These are phyloP conservation scores for Cystodermella granulosa DNA, from an alignment of 1,284 basidiomycete genomes.

Conservation along the genomic window DNA sequence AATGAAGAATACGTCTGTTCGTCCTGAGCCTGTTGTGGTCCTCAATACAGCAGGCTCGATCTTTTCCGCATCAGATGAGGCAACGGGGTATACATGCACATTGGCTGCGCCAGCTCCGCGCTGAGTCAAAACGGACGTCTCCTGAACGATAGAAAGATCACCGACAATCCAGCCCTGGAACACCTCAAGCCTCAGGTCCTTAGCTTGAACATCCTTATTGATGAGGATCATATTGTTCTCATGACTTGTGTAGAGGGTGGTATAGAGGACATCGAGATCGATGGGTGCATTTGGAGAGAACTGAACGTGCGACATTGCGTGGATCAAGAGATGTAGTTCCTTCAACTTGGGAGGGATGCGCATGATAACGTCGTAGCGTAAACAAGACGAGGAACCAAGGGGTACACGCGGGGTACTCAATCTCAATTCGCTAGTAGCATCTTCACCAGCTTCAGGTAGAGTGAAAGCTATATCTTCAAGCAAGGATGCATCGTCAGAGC, in stretches of 20 bases:
- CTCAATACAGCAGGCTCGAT: slow-evolving; percentile 37
- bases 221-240: slow-evolving; percentile 46
- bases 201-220: slow-evolving; percentile 38
- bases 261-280: slow-evolving; percentile 42
- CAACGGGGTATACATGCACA: slow-evolving; percentile 45
- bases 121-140: slow-evolving; percentile 45
- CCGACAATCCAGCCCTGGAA: slow-evolving; percentile 59
- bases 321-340: slow-evolving; percentile 43
- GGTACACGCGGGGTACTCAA: slow-evolving; percentile 35
- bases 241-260: slow-evolving; percentile 41
- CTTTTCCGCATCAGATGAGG: slow-evolving; percentile 28
- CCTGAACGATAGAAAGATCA: slow-evolving; percentile 44
- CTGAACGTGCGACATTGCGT: slow-evolving; percentile 45
- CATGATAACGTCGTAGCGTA: slow-evolving; percentile 53
- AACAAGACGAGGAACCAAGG: slow-evolving; percentile 35
- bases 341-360: slow-evolving; percentile 47
- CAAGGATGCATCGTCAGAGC: slow-evolving; percentile 39
- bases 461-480: slow-evolving; percentile 37
- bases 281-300: slow-evolving; percentile 45
- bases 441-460: slow-evolving; percentile 30
- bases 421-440: slow-evolving; percentile 36
- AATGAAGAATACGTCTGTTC: slow-evolving; percentile 49
- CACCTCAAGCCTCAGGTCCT: slow-evolving; percentile 42
- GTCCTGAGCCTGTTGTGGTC: slow-evolving; percentile 49
- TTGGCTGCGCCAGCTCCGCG: slow-evolving; percentile 49